A percentile compares a stretch with the other conserved stretches of the same genome.
These are phyloP conservation scores for Saccharomyces hybrid DNA, from an alignment of 1,139 yeast genomes.

Conservation along the genomic window DNA sequence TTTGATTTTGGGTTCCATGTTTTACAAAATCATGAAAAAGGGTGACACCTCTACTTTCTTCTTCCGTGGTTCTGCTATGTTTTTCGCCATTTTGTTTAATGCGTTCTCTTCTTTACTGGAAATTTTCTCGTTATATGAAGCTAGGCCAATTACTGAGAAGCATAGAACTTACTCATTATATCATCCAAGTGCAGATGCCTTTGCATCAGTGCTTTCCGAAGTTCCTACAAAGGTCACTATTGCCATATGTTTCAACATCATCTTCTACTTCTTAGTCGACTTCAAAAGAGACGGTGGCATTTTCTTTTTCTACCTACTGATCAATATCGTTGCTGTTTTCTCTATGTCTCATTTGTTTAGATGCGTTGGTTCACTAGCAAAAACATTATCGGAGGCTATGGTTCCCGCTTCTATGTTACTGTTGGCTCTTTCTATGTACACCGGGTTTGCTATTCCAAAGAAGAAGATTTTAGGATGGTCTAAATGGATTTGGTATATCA, in stretches of 20 bases:
- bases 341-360: constrained; percentile 58
- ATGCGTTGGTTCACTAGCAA: constrained; percentile 49
- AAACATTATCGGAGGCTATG: constrained; percentile 51
- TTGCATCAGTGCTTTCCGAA: constrained; percentile 53
- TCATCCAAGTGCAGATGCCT: constrained; percentile 62
- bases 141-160: constrained; percentile 65
- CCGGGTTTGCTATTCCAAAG: constrained; percentile 61
- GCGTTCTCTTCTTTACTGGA: constrained; percentile 61
- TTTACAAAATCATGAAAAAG: constrained; percentile 42
- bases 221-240: constrained; percentile 49
- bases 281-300: constrained; percentile 50
- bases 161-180: constrained; percentile 60
- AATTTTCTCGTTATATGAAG: constrained; percentile 51
- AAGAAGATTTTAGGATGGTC: constrained; percentile 59
- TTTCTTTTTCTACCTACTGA: constrained; percentile 50
- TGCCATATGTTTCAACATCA: constrained; percentile 45
- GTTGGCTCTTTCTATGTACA: constrained; percentile 46
- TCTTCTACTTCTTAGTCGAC: constrained; percentile 53
- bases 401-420: constrained; percentile 52
- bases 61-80: constrained; percentile 53
- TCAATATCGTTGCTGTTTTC: constrained; percentile 42
- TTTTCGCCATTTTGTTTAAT: constrained; percentile 62
- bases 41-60: constrained; percentile 44
- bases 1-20: constrained; percentile 56
- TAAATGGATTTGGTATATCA: constrained; percentile 57